A percentile compares a stretch with the other conserved stretches of the same genome.
Evolutionary conservation across 2,329 filamentous ascomycete species (phyloP).

Genomic region (Aspergillus felis): DNA sequence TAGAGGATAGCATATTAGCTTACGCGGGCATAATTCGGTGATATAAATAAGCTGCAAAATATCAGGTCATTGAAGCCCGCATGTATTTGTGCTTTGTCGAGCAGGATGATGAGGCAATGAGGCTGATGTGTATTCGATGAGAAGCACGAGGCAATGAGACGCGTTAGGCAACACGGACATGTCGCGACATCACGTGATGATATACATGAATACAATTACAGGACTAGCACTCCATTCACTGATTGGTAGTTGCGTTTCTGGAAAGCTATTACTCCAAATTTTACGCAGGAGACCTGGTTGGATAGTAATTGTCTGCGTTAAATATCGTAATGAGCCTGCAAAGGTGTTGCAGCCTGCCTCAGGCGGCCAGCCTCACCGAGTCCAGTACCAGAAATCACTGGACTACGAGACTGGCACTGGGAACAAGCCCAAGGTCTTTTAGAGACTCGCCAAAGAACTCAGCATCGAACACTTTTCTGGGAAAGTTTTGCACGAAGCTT

Average conservation of each 20-base stretch:
- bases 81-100: not conserved
- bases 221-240: not conserved
- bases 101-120: not conserved
- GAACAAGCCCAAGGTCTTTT: slow-evolving; percentile 85
- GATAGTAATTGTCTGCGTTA: not conserved
- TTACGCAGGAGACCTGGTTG: not conserved
- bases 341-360: not conserved
- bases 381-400: slow-evolving; percentile 34
- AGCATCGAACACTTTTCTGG: slow-evolving; percentile 70
- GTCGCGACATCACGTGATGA: slow-evolving; percentile 33
- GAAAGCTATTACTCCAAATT: not conserved
- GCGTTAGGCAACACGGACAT: slow-evolving; percentile 22
- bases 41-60: slow-evolving; percentile 6
- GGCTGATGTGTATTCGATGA: slow-evolving; percentile 8
- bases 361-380: not conserved
- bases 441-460: slow-evolving; percentile 85
- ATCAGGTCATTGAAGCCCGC: not conserved
- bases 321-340: slow-evolving; percentile 2
- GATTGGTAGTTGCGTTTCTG: not conserved
- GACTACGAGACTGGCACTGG: slow-evolving; percentile 84
- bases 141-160: slow-evolving; percentile 15
- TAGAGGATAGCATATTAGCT: slow-evolving; percentile 14
- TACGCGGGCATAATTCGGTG: slow-evolving; percentile 45
- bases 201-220: not conserved
- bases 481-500: slow-evolving; percentile 83